Evolutionary conservation across 2,329 filamentous ascomycete species (phyloP).

Genomic region (Nemania sp.): DNA sequence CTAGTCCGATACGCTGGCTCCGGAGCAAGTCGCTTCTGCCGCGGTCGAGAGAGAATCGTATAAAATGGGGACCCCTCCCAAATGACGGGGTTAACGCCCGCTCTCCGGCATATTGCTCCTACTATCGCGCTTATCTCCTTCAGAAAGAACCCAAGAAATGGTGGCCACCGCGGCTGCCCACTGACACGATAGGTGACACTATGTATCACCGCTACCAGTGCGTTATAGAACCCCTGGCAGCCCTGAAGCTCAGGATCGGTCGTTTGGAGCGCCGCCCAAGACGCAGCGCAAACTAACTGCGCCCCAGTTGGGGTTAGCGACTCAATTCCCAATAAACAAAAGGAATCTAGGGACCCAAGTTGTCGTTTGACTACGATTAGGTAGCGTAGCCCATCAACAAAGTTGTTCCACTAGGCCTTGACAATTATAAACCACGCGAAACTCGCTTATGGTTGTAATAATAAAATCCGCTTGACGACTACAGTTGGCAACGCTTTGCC

Average conservation of each 20-base stretch:
- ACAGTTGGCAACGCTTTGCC: background rate
- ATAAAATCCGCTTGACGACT: constrained; percentile 8
- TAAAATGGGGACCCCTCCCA: constrained; percentile 6
- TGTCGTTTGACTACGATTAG: constrained; percentile 15
- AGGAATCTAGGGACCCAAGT: constrained; percentile 27
- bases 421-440: constrained; percentile 31
- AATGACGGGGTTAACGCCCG: constrained; percentile 14
- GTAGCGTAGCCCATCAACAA: constrained; percentile 4
- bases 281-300: constrained; percentile 39
- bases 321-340: constrained; percentile 46
- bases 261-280: constrained; percentile 19
- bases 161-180: constrained; percentile 44
- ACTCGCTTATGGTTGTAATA: constrained; percentile 21
- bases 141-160: constrained; percentile 61
- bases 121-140: constrained; percentile 71
- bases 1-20: constrained; percentile 69
- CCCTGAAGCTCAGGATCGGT: constrained; percentile 11
- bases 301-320: constrained; percentile 41
- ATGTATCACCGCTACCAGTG: background rate
- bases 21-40: constrained; percentile 65
- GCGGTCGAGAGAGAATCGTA: constrained; percentile 40
- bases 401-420: constrained; percentile 19
- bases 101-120: constrained; percentile 57
- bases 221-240: too few relatives aligned
- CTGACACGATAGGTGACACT: background rate